A percentile compares a stretch with the other conserved stretches of the same genome.
phyloP scores from a whole-genome alignment of 345 rosid species.

The Euphorbia peplus region DNA sequence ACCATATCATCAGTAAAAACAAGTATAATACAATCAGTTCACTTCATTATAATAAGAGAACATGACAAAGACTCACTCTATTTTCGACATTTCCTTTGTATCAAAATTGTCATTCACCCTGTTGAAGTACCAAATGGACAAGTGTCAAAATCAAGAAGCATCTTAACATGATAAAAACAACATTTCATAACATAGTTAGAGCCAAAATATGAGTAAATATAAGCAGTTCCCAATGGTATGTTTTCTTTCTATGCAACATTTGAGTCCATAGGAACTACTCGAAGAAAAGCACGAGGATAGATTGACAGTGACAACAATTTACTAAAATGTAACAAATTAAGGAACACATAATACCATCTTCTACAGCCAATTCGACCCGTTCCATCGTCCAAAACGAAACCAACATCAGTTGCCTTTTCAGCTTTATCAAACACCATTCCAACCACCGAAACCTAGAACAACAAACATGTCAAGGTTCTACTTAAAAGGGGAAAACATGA shows the following conservation, averaged over 20 bases:
- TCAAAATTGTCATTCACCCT: constrained; percentile 79
- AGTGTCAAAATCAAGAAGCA: not conserved
- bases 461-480: not conserved
- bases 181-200: not conserved
- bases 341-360: constrained; percentile 56
- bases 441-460: constrained; percentile 62
- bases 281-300: not conserved
- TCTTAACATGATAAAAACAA: not conserved
- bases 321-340: not conserved
- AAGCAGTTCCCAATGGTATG: not conserved
- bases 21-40: not conserved
- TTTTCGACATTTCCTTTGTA: constrained; percentile 59
- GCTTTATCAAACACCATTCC: constrained; percentile 66
- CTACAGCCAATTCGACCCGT: constrained; percentile 72
- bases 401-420: constrained; percentile 58
- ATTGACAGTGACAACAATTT: not conserved
- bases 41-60: too few relatives aligned
- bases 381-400: constrained; percentile 77
- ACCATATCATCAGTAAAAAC: not conserved
- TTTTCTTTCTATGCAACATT: not conserved
- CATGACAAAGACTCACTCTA: constrained; percentile 41
- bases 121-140: not conserved
- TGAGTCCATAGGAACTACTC: not conserved
- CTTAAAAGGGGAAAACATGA: not conserved
- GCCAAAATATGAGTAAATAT: not conserved